Evolutionary conservation across 2,329 filamentous ascomycete species (phyloP), one percentile per base, ranked within the genome.

Genomic region (Bimuria novae-zelandiae): DNA sequence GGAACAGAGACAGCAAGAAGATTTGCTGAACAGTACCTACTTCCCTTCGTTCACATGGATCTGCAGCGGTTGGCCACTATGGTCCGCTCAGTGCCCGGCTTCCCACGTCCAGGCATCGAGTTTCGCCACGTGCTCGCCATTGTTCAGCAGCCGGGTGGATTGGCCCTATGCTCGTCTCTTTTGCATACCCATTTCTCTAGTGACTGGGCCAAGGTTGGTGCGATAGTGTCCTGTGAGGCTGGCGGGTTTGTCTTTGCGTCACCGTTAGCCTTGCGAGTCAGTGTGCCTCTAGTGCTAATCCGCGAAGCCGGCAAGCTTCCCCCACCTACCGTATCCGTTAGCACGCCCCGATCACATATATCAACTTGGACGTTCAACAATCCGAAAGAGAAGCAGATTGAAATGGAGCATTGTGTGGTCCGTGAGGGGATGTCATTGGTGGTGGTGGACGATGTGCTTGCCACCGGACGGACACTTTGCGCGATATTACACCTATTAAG

Each of bases 111-210:
- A 0, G 78, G 74, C 16, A 79, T 86, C 58, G 62, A 79, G 3
- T 87, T 87, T 64, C 82, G 78, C 43, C 82, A 87, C 53, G 77
- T 87, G 1, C 80, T 88, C 40, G 73, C 73, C 60, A 83, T 87
- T 52, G 57, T 75, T 22, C 77, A 86, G 65, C 77, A 79, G 41
- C 76, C 72, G 0, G 76, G 74, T 41, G 84, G 84, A 4, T 64
- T 87, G 22, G 42, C 57, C 4, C 63, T 86, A 5, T 84, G 82
- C 68, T 76, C 76, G 1, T 77, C 75, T 59, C 70, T 87, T 30
- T 64, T 87, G 7, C 67, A 76, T 64, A 57, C 56, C 3, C 76
- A 78, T 48, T 82, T 82, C 56, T 36, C 47, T 0, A 76, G 76
- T 21, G 65, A 79, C 55, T 85, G 81, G 83, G 23, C 57, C 2